These are phyloP conservation scores for Phytophthora litchii DNA, from an alignment of 352 stramenopile species.

Conservation along the genomic window DNA sequence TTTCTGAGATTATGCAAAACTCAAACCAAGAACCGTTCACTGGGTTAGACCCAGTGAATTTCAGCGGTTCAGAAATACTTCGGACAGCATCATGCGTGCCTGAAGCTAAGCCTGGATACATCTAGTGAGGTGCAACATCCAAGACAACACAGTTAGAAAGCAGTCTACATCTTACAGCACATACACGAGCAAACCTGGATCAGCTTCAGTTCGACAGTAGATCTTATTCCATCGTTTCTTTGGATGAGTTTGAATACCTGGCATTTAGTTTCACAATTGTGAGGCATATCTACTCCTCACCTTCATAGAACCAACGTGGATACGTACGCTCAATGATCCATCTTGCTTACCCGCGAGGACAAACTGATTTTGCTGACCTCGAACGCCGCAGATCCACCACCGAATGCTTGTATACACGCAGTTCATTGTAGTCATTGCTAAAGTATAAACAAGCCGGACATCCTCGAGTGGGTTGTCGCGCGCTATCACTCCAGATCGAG, in stretches of 20 bases:
- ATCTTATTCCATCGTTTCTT: conserved; percentile 2
- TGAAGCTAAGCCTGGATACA: conserved; percentile 42
- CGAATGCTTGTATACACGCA: conserved; percentile 31
- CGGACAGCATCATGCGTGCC: conserved; percentile 36
- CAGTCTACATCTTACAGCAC: background rate
- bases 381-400: conserved; percentile 30
- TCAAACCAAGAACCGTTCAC: conserved; percentile 18
- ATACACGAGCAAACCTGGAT: conserved; percentile 15
- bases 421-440: background rate
- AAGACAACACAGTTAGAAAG: conserved; percentile 3
- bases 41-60: background rate
- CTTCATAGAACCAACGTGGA: background rate
- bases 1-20: conserved; percentile 40
- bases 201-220: conserved; percentile 13
- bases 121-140: conserved; percentile 18
- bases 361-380: conserved; percentile 29
- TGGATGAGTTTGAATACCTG: conserved; percentile 31
- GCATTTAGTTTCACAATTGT: background rate
- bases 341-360: conserved; percentile 43
- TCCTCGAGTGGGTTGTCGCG: conserved; percentile 43
- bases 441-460: conserved; percentile 38
- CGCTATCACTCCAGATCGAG: conserved; percentile 36
- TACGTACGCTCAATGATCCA: conserved; percentile 45
- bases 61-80: conserved; percentile 31
- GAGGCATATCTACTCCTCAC: background rate